Percentiles rank a stretch among this genome's conserved stretches.
These are phyloP conservation scores for Amanita rimosa DNA, from an alignment of 768 basidiomycete genomes.

Conservation along the genomic window DNA sequence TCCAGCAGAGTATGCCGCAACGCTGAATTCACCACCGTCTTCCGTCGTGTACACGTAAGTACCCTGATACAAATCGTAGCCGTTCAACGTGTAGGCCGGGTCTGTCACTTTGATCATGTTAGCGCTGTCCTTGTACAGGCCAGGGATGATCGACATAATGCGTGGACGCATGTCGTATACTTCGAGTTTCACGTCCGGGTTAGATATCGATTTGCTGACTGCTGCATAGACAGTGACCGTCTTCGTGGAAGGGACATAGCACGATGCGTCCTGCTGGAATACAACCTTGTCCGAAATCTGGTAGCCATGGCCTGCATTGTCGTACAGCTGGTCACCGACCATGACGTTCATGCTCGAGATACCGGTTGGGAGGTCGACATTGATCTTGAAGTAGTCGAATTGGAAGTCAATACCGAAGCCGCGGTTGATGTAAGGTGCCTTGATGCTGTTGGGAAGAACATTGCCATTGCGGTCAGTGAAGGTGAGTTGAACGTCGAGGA, in stretches of 20 bases:
- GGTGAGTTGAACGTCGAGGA: background rate
- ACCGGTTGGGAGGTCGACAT: background rate
- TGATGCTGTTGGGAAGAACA: background rate
- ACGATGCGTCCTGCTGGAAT: background rate
- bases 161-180: background rate
- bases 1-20: background rate
- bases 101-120: background rate
- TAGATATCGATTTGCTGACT: background rate
- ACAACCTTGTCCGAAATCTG: background rate
- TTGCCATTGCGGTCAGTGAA: background rate
- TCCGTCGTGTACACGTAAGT: background rate
- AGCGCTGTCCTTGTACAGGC: background rate
- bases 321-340: background rate
- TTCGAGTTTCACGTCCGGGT: background rate
- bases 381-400: constrained; percentile 1
- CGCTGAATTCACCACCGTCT: constrained; percentile 1
- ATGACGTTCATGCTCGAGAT: background rate
- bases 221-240: background rate
- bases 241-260: background rate
- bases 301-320: background rate
- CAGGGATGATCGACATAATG: background rate
- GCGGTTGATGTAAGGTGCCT: background rate
- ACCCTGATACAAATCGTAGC: background rate
- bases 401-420: background rate
- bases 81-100: background rate